Percentiles rank a stretch among this genome's conserved stretches.
phyloP scores from a whole-genome alignment of 2,329 filamentous ascomycete species.

The Chaetoscypha palmicola region DNA sequence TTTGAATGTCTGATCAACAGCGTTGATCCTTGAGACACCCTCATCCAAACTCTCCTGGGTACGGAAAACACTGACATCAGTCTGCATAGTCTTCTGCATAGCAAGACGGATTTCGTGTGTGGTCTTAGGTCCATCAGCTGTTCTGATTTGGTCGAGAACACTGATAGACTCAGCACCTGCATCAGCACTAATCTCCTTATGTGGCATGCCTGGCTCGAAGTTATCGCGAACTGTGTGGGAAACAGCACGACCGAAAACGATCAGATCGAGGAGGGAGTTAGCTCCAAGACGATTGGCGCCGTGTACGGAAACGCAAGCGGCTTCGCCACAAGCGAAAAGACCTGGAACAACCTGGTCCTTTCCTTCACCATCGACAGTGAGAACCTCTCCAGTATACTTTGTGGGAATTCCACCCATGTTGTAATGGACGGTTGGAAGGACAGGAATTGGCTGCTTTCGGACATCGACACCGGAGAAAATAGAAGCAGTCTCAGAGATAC shows the following conservation, averaged over 20 bases:
- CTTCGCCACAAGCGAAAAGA: slow-evolving; percentile 94
- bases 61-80: slow-evolving; percentile 93
- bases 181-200: slow-evolving; percentile 74
- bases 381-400: slow-evolving; percentile 91
- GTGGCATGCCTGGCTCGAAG: slow-evolving; percentile 74
- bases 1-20: slow-evolving; percentile 72
- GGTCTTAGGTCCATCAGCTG: slow-evolving; percentile 73
- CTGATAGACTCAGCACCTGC: slow-evolving; percentile 83
- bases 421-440: slow-evolving; percentile 96
- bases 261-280: slow-evolving; percentile 95
- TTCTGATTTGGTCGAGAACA: slow-evolving; percentile 79
- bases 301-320: slow-evolving; percentile 95
- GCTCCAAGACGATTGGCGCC: slow-evolving; percentile 96
- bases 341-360: slow-evolving; percentile 91
- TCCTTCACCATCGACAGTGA: slow-evolving; percentile 78
- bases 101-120: slow-evolving; percentile 81
- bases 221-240: slow-evolving; percentile 96
- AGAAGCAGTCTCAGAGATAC: slow-evolving; percentile 96
- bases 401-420: slow-evolving; percentile 99
- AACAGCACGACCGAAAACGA: slow-evolving; percentile 96
- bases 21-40: slow-evolving; percentile 79
- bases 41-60: slow-evolving; percentile 82
- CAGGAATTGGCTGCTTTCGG: slow-evolving; percentile 91
- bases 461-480: slow-evolving; percentile 98
- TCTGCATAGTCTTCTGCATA: slow-evolving; percentile 99